Percentiles rank a stretch among this genome's conserved stretches.
Conservation (phyloP, 73 alveolate genomes). For the Uronychia binucleata region DNA sequence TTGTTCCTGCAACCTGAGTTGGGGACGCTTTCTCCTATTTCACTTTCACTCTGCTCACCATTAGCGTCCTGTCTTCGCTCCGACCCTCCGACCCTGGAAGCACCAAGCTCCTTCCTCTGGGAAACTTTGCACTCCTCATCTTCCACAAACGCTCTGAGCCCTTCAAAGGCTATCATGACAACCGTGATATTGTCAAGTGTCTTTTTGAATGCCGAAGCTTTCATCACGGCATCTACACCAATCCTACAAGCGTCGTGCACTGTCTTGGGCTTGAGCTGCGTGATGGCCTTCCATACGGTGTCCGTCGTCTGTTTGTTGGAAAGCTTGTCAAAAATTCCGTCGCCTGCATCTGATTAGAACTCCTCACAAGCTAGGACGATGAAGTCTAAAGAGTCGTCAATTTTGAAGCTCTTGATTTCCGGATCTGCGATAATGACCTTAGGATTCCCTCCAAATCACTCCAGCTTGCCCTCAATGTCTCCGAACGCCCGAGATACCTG, state of each 20-base stretch:
- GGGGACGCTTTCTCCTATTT: background rate
- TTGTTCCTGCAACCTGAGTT: too few relatives aligned
- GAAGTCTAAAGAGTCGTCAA: slow-evolving; percentile 77
- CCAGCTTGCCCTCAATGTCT: slow-evolving; percentile 80
- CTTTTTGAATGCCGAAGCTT: slow-evolving; percentile 80
- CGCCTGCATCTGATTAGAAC: slow-evolving; percentile 5
- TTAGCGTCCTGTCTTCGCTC: background rate
- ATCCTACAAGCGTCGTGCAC: slow-evolving; percentile 79
- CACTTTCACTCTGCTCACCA: background rate
- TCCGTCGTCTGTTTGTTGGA: slow-evolving; percentile 77
- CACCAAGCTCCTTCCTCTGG: too few relatives aligned
- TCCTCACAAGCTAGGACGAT: slow-evolving; percentile 61
- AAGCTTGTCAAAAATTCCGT: slow-evolving; percentile 90
- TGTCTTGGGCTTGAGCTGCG: background rate
- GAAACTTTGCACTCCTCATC: background rate
- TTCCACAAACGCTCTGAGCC: slow-evolving; percentile 20
- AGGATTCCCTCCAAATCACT: slow-evolving; percentile 82
- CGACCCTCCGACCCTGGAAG: background rate
- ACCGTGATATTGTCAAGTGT: slow-evolving; percentile 87
- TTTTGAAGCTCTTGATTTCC: slow-evolving; percentile 76
- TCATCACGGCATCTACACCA: slow-evolving; percentile 79
- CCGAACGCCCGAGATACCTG: slow-evolving; percentile 85
- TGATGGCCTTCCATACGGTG: slow-evolving; percentile 54
- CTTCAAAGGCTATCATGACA: slow-evolving; percentile 80
- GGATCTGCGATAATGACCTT: slow-evolving; percentile 82